Conservation (phyloP, 2,329 filamentous ascomycete species). For the Talaromyces rugulosus region DNA sequence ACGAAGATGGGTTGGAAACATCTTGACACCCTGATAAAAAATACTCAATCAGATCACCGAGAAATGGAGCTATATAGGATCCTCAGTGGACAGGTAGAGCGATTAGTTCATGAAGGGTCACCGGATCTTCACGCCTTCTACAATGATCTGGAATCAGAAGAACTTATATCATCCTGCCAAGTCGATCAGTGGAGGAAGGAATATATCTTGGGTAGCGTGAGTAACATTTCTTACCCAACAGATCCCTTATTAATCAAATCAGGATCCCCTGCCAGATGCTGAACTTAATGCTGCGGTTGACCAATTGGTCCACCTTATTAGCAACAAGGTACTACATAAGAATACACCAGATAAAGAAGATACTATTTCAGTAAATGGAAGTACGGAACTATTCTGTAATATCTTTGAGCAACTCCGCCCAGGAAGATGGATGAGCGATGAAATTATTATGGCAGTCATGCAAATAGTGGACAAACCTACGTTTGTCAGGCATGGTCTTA, state of each 20-base stretch:
- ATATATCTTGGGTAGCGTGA: not conserved
- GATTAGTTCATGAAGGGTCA: not conserved
- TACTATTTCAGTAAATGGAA: not conserved
- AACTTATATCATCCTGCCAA: not conserved
- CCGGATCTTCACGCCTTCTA: not conserved
- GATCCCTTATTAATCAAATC: not conserved
- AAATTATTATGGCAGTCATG: not conserved
- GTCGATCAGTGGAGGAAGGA: not conserved
- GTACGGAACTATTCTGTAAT: not conserved
- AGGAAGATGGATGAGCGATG: not conserved
- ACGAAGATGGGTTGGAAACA: not conserved
- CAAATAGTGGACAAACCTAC: not conserved
- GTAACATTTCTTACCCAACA: not conserved
- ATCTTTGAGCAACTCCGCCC: not conserved
- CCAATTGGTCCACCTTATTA: not conserved
- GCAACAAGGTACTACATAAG: constrained; percentile 1
- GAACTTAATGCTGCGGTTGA: not conserved
- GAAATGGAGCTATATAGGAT: not conserved
- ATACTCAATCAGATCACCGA: not conserved
- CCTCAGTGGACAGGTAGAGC: not conserved
- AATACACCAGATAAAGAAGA: not conserved
- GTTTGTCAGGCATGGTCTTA: not conserved
- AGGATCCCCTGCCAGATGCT: not conserved
- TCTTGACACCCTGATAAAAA: not conserved
- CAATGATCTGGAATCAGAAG: not conserved